phyloP scores from a whole-genome alignment of 1,284 basidiomycete genomes.

The Ganoderma meredithae region DNA sequence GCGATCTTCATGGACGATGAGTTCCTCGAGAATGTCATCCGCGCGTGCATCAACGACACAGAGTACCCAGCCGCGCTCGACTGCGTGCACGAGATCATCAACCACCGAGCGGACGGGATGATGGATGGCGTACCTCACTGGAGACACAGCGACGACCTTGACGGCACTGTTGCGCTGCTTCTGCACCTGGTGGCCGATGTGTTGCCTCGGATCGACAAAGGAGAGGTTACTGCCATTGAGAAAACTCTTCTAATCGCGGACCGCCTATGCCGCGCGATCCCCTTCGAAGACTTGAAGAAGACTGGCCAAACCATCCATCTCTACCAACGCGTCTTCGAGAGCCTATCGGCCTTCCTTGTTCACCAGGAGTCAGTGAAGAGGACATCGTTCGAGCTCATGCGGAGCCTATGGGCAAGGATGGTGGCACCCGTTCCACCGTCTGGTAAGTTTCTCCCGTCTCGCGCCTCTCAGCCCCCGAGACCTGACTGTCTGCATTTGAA shows the following conservation, averaged over 20 bases:
- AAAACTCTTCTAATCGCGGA: slow-evolving; percentile 24
- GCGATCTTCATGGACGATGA: slow-evolving; percentile 37
- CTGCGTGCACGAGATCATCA: slow-evolving; percentile 30
- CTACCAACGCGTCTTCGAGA: slow-evolving; percentile 30
- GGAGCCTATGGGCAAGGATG: slow-evolving; percentile 22
- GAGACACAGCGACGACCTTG: slow-evolving; percentile 26
- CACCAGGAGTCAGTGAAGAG: slow-evolving; percentile 12
- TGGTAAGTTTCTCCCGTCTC: slow-evolving; percentile 7
- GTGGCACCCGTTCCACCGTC: slow-evolving; percentile 11
- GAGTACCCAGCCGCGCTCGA: slow-evolving; percentile 21
- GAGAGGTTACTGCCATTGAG: slow-evolving; percentile 11
- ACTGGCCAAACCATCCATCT: slow-evolving; percentile 21
- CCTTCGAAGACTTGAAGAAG: slow-evolving; percentile 23
- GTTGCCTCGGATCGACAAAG: slow-evolving; percentile 23
- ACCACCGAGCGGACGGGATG: slow-evolving; percentile 29
- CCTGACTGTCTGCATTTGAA: background rate
- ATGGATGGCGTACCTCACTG: slow-evolving; percentile 30
- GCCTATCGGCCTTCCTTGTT: slow-evolving; percentile 20
- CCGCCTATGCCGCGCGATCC: slow-evolving; percentile 29
- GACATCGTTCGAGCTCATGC: slow-evolving; percentile 31
- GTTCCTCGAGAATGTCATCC: slow-evolving; percentile 31
- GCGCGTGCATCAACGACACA: slow-evolving; percentile 28
- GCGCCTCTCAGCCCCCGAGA: background rate
- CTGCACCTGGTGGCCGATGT: slow-evolving; percentile 30
- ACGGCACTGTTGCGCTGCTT: slow-evolving; percentile 23